Base-by-base conservation (phyloP, 1,284 basidiomycete genomes). In the Wolfiporia cocos region DNA sequence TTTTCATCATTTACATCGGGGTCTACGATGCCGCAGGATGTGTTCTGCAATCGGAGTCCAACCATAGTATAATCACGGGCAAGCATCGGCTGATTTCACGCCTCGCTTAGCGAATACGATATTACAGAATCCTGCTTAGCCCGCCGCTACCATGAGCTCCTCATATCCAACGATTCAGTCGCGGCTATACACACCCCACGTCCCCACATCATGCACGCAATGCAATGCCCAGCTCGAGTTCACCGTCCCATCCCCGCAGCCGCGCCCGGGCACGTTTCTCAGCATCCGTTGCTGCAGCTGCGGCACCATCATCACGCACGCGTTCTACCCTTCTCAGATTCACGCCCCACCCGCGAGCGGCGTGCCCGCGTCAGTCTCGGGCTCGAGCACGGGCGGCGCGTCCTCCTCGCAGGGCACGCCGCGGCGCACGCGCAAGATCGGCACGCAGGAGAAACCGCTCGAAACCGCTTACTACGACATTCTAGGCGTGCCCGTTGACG, bases 391-490 rank as follows among this genome's bases (percentile, higher is more conserved):
- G 44, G 43, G 46, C 45, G 34, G 52, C 48, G 20, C 61, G 50
- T 52, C 57, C 22, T 53, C 49, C 1, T 49, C 50, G 9, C 54
- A 53, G n/a, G 20, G 37, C 12, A 34, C 34, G 15, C 39, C 47
- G 48, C 60, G 69, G 42, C 77, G 73, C 55, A 70, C 75, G 22
- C 67, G 81, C 53, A 81, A 83, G 73, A 83, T 88, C 54, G 91
- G 90, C 1, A 86, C 89, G 3, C 90, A 96, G 65, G 89, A 92
- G 51, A 76, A 82, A 49, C 93, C 92, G 2, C 68, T 96, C 33
- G 92, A 95, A 60, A 91, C 86, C 15, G 84, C 77, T 12, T 94
- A 93, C 63, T 94, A 94, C 56, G 91, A 93, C 57, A 71, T 88
- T 22, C 71, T 95, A 3, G 87, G 86, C 4, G 73, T 95, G 0